Base-by-base conservation (phyloP, 805 yeast genomes). In the Candida sanyiensis region DNA sequence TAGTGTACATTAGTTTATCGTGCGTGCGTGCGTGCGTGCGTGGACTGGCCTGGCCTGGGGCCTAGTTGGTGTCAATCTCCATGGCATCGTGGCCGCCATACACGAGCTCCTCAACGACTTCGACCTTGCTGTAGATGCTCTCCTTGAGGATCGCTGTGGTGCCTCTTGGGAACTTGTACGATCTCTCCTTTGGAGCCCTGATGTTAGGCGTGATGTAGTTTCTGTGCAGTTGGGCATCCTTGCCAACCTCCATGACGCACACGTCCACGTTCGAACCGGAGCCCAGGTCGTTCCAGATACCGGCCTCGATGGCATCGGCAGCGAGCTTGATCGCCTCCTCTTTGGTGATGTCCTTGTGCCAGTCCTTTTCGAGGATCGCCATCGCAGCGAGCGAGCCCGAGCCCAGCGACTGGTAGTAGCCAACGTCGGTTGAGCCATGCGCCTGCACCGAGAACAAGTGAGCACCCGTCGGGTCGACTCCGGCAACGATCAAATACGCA, bases 271-370 rank as follows among this genome's bases (percentile, higher is more conserved):
- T 93, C 21, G 98, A 93, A 60, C 98, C 98, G 1, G 97, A 90
- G 35, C 98, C 98, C 58, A 90, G 75, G 71, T 93, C 98, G 64
- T 93, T 93, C 96, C 96, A 93, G 56, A 93, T 90, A 75, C 98
- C 98, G 13, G 96, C 87, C 65, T 86, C 85, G 56, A 93, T 93
- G 19, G 97, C 97, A 50, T 85, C 88, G 3, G 96, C 70, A 45
- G 96, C 90, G 38, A 93, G 70, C 51, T 76, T 78, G 67, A 88
- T 78, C n/a, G 97, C 97, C 60, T 87, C 95, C 34, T 88, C 95
- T 59, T 70, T 83, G 17, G 80, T 72, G 68, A 93, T 63, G 49
- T 75, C 85, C 49, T 75, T 78, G 56, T 73, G 77, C 95, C 95
- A 93, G 47, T 80, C 72, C 28, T 90, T 75, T 65, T 93, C 98